Evolutionary conservation across 306 rosid species (phyloP), one percentile per base, ranked within the genome.

Genomic region (Rosa rugosa): DNA sequence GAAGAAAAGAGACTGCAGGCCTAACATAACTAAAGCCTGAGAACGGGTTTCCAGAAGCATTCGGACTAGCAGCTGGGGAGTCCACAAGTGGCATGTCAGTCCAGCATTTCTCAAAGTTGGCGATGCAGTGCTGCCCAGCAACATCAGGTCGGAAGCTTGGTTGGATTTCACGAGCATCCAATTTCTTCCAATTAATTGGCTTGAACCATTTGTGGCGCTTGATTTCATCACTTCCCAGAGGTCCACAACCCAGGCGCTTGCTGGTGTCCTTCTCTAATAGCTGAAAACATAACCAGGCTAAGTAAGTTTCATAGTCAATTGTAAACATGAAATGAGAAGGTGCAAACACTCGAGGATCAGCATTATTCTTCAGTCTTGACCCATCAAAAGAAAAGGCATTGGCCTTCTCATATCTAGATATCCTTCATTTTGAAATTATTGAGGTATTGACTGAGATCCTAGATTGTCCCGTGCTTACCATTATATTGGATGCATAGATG

Each of bases 101-200:
- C 99, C 97, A 94, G 77, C 89, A 84, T 86, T 89, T 92, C 65
- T 92, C 99, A 74, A 94, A 94, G 92, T 94, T 94, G 77, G 99
- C 97, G 59, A 94, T 87, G 75, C 99, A 94, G 51, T 88, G 84
- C 86, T 40, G 88, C 45, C 99, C 99, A 0, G 97, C 91, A 47
- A 94, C 97, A 3, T 91, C 92, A 11, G 99, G 99, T 36, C 95
- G 83, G 73, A 94, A 92, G 88, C 97, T 92, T 13, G 99, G 99
- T 60, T 89, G 90, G 77, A 94, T 87, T 85, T 88, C 90, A 17
- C 99, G 84, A 20, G 78, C 81, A 54, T 92, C 97, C 87, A 94
- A 71, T 83, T 89, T 94, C 77, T 79, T 89, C 99, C 99, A 94
- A 56, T 87, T 87, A 75, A 94, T 89, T 75, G 89, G 87, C 76